Evolutionary conservation across 208 protist species (phyloP), one percentile per base, ranked within the genome.

Genomic region (Wallacemonas sp.): DNA sequence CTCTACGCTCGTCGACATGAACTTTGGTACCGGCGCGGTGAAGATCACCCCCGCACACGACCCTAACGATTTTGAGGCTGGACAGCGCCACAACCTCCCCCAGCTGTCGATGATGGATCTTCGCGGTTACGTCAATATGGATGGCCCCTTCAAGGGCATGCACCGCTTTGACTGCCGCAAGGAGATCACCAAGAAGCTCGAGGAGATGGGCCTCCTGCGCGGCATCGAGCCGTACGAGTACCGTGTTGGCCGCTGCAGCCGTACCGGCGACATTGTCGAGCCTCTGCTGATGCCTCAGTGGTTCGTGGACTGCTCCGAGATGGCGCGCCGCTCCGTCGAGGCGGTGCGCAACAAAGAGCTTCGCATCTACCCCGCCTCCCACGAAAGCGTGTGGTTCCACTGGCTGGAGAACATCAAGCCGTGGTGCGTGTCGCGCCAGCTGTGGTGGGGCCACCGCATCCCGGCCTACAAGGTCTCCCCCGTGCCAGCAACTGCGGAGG

Each of bases 391-490:
- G 27, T 99, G 98, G 98, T 95, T 81, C 80, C 83, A 97, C 77
- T 99, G 97, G 97, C 87, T 99, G 30, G 93, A 96, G 66, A 97
- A 97, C 58, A 93, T 97, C 73, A 89, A 96, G 67, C 97, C 98
- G 65, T 99, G 98, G 98, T 97, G 98, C 71, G 96, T 99, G 33
- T 99, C 98, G 12, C 86, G 99, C 30, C 98, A 99, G 85, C 90
- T 99, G 22, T 99, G 98, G 99, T 99, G 99, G 99, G 99, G 99
- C 29, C 99, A 99, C 79, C 93, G 98, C 65, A 99, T 99, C 67
- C 99, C 99, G 12, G 98, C 98, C 17, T 99, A 99, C 79, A 91
- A 94, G 44, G 86, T 98, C 6, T 42, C 89, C 67, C 38, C 57
- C 42, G 50, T 73, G 27, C 65, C 67, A 1, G 38, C 64, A 3